These are phyloP conservation scores for Trebouxia gelatinosa DNA, from an alignment of 163 green algal species.

Conservation along the genomic window DNA sequence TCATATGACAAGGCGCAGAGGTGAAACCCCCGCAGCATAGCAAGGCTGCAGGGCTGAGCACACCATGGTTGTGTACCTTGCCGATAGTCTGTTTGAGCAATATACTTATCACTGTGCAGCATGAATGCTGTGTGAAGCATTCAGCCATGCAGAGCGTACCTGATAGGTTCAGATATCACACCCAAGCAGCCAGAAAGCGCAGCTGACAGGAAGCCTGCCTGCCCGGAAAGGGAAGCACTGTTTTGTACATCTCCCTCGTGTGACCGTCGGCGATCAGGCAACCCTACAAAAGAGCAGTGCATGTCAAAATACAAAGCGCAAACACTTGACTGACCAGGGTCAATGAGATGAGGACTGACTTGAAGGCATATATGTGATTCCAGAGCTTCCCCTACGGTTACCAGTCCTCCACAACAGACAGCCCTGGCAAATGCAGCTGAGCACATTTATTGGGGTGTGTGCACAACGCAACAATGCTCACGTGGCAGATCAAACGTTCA, in stretches of 20 bases:
- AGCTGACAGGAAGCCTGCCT: conserved; percentile 43
- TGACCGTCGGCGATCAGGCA: neutral
- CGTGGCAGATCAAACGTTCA: no score
- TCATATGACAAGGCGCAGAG: neutral
- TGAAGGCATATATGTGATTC: neutral
- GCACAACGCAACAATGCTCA: neutral
- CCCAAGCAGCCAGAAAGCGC: conserved; percentile 46
- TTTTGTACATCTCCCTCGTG: neutral
- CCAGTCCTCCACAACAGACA: neutral
- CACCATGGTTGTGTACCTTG: neutral
- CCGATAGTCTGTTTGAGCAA: neutral
- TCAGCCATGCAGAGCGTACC: neutral
- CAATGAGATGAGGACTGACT: neutral
- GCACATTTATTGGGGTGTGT: neutral
- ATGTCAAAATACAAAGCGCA: neutral
- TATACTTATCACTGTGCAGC: neutral
- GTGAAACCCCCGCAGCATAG: neutral
- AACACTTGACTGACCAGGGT: neutral
- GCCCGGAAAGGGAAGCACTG: neutral
- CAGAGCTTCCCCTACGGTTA: neutral
- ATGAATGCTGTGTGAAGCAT: neutral
- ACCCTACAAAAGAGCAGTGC: neutral
- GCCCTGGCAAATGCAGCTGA: neutral
- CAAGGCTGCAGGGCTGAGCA: neutral
- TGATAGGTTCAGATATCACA: conserved; percentile 47